Percentiles rank a stretch among this genome's conserved stretches.
Conservation (phyloP, 495 filamentous ascomycete genomes). For the Hyaloscypha finlandica region DNA sequence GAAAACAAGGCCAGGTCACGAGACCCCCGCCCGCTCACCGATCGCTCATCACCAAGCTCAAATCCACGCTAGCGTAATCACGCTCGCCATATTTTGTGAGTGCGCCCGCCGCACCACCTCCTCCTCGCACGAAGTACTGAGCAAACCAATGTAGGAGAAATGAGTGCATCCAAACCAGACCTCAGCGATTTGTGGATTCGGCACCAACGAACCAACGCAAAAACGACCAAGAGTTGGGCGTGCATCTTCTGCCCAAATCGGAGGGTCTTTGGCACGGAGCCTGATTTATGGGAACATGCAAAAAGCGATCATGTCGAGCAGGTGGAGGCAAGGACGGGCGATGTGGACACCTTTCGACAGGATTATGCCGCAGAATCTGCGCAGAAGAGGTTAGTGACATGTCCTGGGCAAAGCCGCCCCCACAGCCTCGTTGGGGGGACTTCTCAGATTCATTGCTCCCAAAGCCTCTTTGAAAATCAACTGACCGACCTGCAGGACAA, state of each 20-base stretch:
- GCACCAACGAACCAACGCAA: constrained; percentile 11
- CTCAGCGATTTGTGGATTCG: constrained; percentile 16
- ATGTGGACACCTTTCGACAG: constrained; percentile 1
- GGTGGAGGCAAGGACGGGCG: constrained; percentile 1
- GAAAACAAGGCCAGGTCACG: no score
- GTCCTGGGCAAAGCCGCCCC: background rate
- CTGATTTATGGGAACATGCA: constrained; percentile 16
- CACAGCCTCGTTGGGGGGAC: background rate
- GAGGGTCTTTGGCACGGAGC: background rate
- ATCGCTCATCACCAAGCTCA: no score
- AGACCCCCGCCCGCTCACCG: no score
- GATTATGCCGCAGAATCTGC: background rate
- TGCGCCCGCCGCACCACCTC: background rate
- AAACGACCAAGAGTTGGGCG: constrained; percentile 1
- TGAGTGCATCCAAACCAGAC: background rate
- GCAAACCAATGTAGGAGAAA: background rate
- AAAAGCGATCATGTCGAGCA: background rate
- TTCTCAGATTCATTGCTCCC: background rate
- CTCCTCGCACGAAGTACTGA: background rate
- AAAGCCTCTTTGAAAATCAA: background rate
- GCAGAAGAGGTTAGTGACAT: constrained; percentile 10
- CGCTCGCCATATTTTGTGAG: no score
- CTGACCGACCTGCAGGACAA: background rate
- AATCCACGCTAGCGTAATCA: no score
- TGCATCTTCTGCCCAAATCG: constrained; percentile 15